These are phyloP conservation scores for Calocybe cyanea DNA, from an alignment of 768 basidiomycete genomes.

Conservation along the genomic window DNA sequence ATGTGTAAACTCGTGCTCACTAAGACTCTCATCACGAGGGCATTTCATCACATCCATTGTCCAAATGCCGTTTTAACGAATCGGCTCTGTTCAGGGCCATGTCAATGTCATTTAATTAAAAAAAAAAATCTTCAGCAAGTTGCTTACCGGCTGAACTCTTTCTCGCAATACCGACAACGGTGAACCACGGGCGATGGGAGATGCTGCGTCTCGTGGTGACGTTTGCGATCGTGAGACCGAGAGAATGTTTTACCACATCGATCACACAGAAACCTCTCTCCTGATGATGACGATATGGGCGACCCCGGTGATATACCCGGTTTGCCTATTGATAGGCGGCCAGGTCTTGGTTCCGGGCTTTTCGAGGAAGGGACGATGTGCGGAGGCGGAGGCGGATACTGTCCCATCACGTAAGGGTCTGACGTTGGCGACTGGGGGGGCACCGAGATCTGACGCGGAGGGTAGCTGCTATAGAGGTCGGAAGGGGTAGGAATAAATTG, in stretches of 20 bases:
- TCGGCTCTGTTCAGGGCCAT: conserved; percentile 24
- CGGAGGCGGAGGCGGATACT: conserved; percentile 22
- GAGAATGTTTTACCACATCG: conserved; percentile 79
- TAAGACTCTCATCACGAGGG: conserved; percentile 11
- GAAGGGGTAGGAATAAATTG: conserved; percentile 50
- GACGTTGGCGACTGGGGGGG: conserved; percentile 21
- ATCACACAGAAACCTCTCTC: conserved; percentile 69
- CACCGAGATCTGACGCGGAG: conserved; percentile 19
- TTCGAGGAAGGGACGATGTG: conserved; percentile 27
- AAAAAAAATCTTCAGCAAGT: not conserved
- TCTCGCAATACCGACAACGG: conserved; percentile 68
- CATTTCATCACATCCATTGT: conserved; percentile 53
- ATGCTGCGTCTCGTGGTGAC: conserved; percentile 78
- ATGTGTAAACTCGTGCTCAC: not conserved
- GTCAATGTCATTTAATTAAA: too few relatives aligned
- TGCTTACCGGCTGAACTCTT: conserved; percentile 68
- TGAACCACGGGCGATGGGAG: conserved; percentile 60
- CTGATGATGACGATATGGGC: conserved; percentile 37
- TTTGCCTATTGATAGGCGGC: conserved; percentile 38
- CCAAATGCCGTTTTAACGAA: conserved; percentile 77
- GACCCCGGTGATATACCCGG: conserved; percentile 37
- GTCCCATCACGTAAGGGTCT: conserved; percentile 17
- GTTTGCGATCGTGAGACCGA: conserved; percentile 76
- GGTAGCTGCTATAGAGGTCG: conserved; percentile 33
- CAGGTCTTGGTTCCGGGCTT: conserved; percentile 27